Conservation (phyloP, 345 rosid species). For the Gossypium australe region DNA sequence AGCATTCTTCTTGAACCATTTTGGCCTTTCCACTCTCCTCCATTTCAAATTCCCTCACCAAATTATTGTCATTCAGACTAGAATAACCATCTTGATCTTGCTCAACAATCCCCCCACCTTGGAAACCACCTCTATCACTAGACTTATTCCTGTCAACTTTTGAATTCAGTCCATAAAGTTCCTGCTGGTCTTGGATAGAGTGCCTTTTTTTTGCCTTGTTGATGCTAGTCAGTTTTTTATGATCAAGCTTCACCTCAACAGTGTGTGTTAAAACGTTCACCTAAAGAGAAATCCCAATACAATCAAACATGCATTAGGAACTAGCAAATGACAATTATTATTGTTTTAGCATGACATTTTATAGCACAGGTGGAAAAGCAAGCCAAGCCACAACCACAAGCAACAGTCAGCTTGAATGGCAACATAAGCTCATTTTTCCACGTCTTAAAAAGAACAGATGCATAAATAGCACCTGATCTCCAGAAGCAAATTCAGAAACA, state of each 20-base stretch:
- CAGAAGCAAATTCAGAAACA: neutral
- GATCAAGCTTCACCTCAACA: constrained; percentile 22
- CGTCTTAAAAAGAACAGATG: neutral
- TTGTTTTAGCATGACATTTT: neutral
- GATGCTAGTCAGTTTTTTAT: constrained; percentile 14
- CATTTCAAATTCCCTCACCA: constrained; percentile 4
- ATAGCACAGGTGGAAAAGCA: neutral
- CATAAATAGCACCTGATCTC: neutral
- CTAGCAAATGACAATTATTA: neutral
- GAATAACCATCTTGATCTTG: neutral
- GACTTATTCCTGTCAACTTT: constrained; percentile 8
- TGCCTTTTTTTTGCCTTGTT: constrained; percentile 40
- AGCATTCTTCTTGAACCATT: neutral
- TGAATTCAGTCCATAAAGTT: constrained; percentile 31
- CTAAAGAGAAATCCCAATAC: constrained; percentile 23
- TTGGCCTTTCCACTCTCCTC: constrained; percentile 6
- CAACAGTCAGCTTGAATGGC: neutral
- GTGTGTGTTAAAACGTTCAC: constrained; percentile 57
- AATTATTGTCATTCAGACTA: neutral
- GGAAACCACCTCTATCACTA: neutral
- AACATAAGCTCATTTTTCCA: neutral
- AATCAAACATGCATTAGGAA: neutral
- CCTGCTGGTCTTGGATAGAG: constrained; percentile 47
- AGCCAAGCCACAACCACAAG: neutral
- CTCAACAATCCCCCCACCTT: neutral